Evolutionary conservation across 1,284 basidiomycete genomes (phyloP).

Genomic region (Ceratobasidium papillatum): DNA sequence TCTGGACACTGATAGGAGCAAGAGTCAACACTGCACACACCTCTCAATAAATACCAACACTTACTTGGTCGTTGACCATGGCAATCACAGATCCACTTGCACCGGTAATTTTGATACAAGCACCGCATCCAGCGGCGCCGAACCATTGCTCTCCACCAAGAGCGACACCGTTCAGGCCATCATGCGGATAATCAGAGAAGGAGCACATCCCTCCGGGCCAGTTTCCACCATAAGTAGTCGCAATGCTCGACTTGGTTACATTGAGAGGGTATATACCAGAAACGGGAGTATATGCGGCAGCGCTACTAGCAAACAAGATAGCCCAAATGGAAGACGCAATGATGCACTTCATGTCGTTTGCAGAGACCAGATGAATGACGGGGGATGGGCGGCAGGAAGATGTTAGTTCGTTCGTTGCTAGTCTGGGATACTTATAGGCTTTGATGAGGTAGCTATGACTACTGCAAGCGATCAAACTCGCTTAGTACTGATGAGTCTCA

Average conservation of each 20-base stretch:
- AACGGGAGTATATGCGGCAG: not conserved
- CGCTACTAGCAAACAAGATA: not conserved
- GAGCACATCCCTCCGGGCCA: not conserved
- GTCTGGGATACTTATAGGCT: not conserved
- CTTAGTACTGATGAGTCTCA: not conserved
- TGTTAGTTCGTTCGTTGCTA: not conserved
- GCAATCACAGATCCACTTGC: not conserved
- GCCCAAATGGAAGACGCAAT: not conserved
- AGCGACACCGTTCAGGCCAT: not conserved
- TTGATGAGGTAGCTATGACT: constrained; percentile 6
- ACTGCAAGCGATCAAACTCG: not conserved
- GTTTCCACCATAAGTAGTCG: constrained; percentile 1
- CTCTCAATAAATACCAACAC: not conserved
- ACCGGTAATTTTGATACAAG: constrained; percentile 1
- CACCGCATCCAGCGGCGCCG: not conserved
- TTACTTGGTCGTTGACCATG: not conserved
- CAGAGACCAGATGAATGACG: not conserved
- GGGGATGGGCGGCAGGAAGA: not conserved
- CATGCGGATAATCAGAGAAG: constrained; percentile 3
- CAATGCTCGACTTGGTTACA: not conserved
- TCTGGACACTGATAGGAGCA: not conserved
- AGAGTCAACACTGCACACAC: not conserved
- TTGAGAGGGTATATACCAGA: not conserved
- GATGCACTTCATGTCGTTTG: not conserved
- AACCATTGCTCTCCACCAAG: not conserved